These are phyloP conservation scores for Kwoniella sp. DNA, from an alignment of 768 basidiomycete genomes.

Conservation along the genomic window DNA sequence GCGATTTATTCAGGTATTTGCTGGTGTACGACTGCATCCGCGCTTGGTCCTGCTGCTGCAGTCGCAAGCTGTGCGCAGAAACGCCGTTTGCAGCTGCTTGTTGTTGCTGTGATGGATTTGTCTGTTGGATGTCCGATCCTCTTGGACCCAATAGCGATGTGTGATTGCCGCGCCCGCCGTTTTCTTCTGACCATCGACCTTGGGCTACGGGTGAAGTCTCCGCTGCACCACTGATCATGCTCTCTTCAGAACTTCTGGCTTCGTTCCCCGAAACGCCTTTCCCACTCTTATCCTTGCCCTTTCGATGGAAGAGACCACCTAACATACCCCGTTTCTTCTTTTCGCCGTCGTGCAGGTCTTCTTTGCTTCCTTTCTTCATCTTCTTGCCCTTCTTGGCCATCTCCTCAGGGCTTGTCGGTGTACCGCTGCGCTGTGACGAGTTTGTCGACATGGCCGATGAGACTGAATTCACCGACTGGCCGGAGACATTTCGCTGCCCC, in stretches of 20 bases:
- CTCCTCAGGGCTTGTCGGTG: constrained; percentile 47
- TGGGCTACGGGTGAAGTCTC: constrained; percentile 34
- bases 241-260: constrained; percentile 50
- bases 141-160: neutral
- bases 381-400: constrained; percentile 64
- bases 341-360: constrained; percentile 37
- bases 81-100: constrained; percentile 50
- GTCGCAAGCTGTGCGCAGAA: constrained; percentile 66
- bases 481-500: constrained; percentile 60
- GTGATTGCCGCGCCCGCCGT: neutral
- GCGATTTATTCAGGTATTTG: constrained; percentile 79
- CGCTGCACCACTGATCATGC: constrained; percentile 35
- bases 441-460: constrained; percentile 33
- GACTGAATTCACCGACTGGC: constrained; percentile 58
- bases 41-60: constrained; percentile 85
- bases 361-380: constrained; percentile 37
- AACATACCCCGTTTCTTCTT: constrained; percentile 67
- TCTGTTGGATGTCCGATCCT: constrained; percentile 10
- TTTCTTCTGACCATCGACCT: constrained; percentile 34
- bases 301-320: constrained; percentile 70
- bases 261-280: constrained; percentile 61
- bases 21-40: constrained; percentile 84
- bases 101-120: constrained; percentile 2
- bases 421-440: constrained; percentile 25
- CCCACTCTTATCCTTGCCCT: constrained; percentile 68